These are phyloP conservation scores for Dysphania ambrosioides DNA, from an alignment of 148 eudicot genomes.

Conservation along the genomic window DNA sequence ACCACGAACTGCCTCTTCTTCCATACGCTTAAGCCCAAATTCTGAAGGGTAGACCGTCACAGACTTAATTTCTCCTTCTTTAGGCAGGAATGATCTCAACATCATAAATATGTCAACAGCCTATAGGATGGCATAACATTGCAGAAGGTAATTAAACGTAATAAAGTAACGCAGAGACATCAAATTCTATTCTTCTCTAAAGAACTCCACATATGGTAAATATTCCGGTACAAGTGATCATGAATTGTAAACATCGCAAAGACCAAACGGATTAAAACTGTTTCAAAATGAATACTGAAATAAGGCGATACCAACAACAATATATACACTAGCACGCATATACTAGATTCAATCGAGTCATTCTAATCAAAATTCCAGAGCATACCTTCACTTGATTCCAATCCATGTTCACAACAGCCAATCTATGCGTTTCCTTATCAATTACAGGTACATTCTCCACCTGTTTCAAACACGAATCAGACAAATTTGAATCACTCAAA, in stretches of 20 bases:
- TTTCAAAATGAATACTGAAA: no score
- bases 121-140: conserved; percentile 31
- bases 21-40: conserved; percentile 90
- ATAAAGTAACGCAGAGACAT: background rate
- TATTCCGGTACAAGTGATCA: background rate
- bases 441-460: conserved; percentile 72
- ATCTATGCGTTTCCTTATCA: conserved; percentile 74
- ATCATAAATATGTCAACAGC: conserved; percentile 76
- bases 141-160: background rate
- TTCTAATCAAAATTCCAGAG: no score
- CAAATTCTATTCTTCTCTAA: background rate
- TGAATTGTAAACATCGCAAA: no score
- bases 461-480: conserved; percentile 30
- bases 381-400: conserved; percentile 86
- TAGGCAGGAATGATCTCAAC: conserved; percentile 77
- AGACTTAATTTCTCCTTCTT: conserved; percentile 66
- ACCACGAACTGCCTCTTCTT: conserved; percentile 92
- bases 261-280: no score
- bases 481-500: background rate
- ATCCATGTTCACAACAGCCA: conserved; percentile 90
- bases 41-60: conserved; percentile 95
- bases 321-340: background rate
- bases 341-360: background rate
- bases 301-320: no score
- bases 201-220: background rate